Evolutionary conservation across 306 rosid genomes (phyloP).

Genomic region (Corylus avellana): DNA sequence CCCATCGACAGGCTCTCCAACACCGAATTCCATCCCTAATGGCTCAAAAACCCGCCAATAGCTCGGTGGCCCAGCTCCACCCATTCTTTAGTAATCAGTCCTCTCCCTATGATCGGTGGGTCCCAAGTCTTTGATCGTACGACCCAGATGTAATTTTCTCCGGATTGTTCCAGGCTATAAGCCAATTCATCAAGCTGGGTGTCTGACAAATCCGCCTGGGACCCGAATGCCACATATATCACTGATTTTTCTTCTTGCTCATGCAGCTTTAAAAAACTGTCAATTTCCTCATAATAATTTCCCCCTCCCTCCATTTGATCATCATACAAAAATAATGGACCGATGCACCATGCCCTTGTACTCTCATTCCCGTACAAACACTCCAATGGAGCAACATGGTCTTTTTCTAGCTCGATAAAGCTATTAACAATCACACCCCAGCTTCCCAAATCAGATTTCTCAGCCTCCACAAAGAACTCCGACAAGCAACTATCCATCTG

Average conservation of each 20-base stretch:
- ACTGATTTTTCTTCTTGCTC: conserved; percentile 12
- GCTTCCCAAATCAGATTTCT: conserved; percentile 21
- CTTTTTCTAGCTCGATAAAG: conserved; percentile 32
- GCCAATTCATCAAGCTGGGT: conserved; percentile 38
- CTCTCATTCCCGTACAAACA: conserved; percentile 17
- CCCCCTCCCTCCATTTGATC: conserved; percentile 11
- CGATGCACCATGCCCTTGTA: conserved; percentile 29
- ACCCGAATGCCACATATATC: conserved; percentile 38
- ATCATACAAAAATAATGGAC: conserved; percentile 28
- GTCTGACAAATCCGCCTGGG: conserved; percentile 15
- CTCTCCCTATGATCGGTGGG: conserved; percentile 21
- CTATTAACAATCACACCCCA: conserved; percentile 36
- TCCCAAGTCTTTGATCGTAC: conserved; percentile 33
- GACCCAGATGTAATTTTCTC: conserved; percentile 25
- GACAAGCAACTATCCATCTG: neutral
- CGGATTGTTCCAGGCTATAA: conserved; percentile 34
- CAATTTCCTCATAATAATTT: too few relatives aligned
- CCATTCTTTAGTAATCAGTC: conserved; percentile 28
- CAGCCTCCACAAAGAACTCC: conserved; percentile 15
- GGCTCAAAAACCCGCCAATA: conserved; percentile 35
- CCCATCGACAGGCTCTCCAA: conserved; percentile 32
- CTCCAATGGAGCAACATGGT: conserved; percentile 13
- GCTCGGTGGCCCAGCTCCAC: conserved; percentile 31
- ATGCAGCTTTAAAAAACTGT: conserved; percentile 5
- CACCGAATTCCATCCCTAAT: conserved; percentile 46